These are phyloP conservation scores for Thymus quinquecostatus DNA, from an alignment of 257 asterid species.

Conservation along the genomic window DNA sequence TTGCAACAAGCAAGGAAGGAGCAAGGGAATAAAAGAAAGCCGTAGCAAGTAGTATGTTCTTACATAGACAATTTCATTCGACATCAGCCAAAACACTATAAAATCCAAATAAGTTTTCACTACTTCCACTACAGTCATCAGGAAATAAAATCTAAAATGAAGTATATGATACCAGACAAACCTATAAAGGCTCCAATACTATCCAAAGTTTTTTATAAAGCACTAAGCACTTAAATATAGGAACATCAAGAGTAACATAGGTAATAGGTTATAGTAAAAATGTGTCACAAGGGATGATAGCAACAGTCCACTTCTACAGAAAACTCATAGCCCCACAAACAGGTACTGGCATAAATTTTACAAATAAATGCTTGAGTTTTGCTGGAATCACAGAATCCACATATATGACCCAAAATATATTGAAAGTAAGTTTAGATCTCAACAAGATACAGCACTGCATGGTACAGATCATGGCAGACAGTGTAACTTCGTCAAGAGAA, in stretches of 20 bases:
- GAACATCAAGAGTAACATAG: constrained; percentile 1
- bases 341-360: not conserved
- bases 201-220: not conserved
- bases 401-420: constrained; percentile 13
- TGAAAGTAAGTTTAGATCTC: constrained; percentile 9
- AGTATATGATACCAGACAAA: no score
- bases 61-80: constrained; percentile 2
- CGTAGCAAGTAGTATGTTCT: constrained; percentile 15
- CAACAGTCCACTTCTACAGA: no score
- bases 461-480: constrained; percentile 7
- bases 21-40: not conserved
- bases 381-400: not conserved
- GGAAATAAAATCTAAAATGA: not conserved
- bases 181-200: constrained; percentile 3
- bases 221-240: not conserved
- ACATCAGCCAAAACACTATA: constrained; percentile 11
- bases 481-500: constrained; percentile 9
- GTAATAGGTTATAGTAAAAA: not conserved
- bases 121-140: constrained; percentile 8
- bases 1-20: no score
- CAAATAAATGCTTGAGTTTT: not conserved
- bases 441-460: constrained; percentile 3
- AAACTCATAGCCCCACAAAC: constrained; percentile 4
- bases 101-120: not conserved
- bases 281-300: no score